Base-by-base conservation (phyloP, 2,329 filamentous ascomycete species). In the Rhynchosporium secalis region DNA sequence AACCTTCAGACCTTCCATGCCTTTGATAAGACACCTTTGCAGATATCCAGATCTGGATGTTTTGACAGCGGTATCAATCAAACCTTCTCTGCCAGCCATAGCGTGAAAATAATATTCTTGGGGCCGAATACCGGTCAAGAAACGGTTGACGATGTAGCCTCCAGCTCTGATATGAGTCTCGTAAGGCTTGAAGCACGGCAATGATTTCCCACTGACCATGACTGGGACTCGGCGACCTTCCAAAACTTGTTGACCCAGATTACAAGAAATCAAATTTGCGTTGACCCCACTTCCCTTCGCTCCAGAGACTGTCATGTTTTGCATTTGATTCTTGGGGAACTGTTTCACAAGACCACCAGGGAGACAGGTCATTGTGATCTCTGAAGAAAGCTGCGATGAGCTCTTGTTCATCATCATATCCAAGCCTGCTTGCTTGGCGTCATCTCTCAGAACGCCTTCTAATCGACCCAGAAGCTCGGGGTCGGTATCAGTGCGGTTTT, bases 41-140 rank as follows among this genome's bases (percentile, higher is more conserved):
- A 99, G 81, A 74, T 99, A 99, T 64, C 95, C 96, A 33, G 95
- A 98, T 73, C 95, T 89, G 9, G 94, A 96, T 1, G 95, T 99
- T 79, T 99, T 99, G 76, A 99, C 95, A 67, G 95, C 95, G 26
- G 95, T 99, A 83, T 99, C 95, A 74, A 99, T 99, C 68, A 99
- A 81, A 81, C 95, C 95, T 82, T 99, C 96, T 78, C 95, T 87
- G 71, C 96, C 96, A 73, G 94, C 95, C 96, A 99, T 99, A 76
- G 96, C 92, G 84, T 99, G 95, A 81, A 99, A 99, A 76, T 94
- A 99, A 76, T 97, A 99, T 75, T 99, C 96, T 73, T 99, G 95
- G 4, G 95, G 95, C 60, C 94, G 87, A 65, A 99, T 95, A 64
- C 95, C 95, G 29, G 96, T 99, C 81, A 99, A 89, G 84, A 99